Percentiles rank a stretch among this genome's conserved stretches.
Conservation (phyloP, 208 protist genomes). For the Leishmania major region DNA sequence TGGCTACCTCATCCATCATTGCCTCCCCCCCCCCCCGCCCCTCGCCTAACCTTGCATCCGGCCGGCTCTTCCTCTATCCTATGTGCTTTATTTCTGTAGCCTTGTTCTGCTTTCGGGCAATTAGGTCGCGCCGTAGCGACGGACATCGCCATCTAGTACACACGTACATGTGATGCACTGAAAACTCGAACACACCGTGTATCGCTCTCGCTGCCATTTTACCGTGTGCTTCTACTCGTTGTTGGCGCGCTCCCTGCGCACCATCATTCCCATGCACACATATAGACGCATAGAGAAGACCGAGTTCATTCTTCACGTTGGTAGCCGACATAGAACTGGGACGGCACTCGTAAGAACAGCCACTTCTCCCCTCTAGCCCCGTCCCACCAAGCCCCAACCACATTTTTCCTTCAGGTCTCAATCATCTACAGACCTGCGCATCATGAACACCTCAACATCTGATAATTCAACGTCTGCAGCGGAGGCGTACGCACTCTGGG, state of each 20-base stretch:
- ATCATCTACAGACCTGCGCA: neutral
- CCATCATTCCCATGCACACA: neutral
- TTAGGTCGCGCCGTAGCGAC: neutral
- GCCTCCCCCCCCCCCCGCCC: neutral
- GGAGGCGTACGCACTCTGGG: slow-evolving; percentile 64
- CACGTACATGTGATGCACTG: neutral
- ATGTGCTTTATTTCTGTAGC: neutral
- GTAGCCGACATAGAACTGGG: neutral
- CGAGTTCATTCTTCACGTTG: neutral
- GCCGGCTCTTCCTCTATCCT: neutral
- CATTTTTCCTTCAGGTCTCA: neutral
- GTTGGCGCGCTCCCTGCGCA: neutral
- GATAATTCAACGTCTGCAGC: slow-evolving; percentile 24
- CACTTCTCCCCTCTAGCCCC: neutral
- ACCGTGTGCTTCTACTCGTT: neutral
- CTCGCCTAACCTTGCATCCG: neutral
- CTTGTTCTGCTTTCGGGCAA: neutral
- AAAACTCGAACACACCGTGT: neutral
- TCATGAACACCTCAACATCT: neutral
- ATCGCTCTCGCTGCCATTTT: neutral
- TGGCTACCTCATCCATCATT: neutral
- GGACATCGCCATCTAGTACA: neutral
- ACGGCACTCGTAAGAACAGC: neutral
- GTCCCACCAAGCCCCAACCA: neutral
- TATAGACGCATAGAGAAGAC: neutral